These are phyloP conservation scores for Verbascum thapsus DNA, from an alignment of 257 asterid species.

Conservation along the genomic window DNA sequence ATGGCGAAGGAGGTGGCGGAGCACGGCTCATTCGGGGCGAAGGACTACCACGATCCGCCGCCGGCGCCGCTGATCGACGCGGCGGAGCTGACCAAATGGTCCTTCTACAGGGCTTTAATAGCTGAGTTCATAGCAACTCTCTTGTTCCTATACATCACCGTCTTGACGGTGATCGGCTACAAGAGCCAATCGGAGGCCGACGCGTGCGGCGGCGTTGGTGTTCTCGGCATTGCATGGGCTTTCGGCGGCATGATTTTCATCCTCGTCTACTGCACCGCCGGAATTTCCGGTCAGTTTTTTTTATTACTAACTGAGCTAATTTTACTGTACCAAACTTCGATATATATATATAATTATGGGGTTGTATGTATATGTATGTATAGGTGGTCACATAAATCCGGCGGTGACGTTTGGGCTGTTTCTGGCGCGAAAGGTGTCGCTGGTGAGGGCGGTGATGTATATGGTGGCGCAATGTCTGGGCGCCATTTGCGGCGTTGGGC, in stretches of 20 bases:
- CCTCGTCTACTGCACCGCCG: slow-evolving; percentile 67
- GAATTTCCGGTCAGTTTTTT: slow-evolving; percentile 49
- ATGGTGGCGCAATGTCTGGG: slow-evolving; percentile 77
- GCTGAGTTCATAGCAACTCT: slow-evolving; percentile 82
- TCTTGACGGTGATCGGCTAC: slow-evolving; percentile 67
- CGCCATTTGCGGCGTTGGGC: slow-evolving; percentile 71
- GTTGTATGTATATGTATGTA: background rate
- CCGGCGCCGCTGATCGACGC: slow-evolving; percentile 70
- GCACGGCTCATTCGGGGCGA: slow-evolving; percentile 52
- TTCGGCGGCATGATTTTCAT: slow-evolving; percentile 84
- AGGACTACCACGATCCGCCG: slow-evolving; percentile 83
- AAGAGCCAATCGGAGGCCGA: slow-evolving; percentile 48
- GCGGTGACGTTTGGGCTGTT: slow-evolving; percentile 80
- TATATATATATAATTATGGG: background rate
- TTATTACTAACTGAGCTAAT: no score
- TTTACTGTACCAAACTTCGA: background rate
- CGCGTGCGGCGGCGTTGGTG: slow-evolving; percentile 70
- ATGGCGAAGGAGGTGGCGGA: slow-evolving; percentile 53
- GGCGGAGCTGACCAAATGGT: slow-evolving; percentile 65
- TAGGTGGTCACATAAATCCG: slow-evolving; percentile 79
- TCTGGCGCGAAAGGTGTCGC: slow-evolving; percentile 70
- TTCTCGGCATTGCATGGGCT: slow-evolving; percentile 87
- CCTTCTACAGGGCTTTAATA: slow-evolving; percentile 70
- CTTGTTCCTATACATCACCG: slow-evolving; percentile 70
- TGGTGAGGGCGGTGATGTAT: slow-evolving; percentile 65